These are phyloP conservation scores for Clonostachys chloroleuca DNA, from an alignment of 2,329 filamentous ascomycete genomes.

Conservation along the genomic window DNA sequence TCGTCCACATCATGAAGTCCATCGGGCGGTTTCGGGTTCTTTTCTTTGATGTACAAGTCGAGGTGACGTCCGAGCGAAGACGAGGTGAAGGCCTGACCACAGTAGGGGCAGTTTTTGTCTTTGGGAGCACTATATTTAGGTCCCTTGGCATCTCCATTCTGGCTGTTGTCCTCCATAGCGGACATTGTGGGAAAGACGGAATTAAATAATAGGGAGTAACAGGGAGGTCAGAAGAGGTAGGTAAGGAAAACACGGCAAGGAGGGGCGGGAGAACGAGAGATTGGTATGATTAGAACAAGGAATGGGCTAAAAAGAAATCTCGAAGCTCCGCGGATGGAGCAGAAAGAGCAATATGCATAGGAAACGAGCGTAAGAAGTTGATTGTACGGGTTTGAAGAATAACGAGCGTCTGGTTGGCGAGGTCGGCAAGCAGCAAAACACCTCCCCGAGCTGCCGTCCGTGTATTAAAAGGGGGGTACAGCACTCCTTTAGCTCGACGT, in stretches of 20 bases:
- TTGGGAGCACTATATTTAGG: constrained; percentile 42
- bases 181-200: not conserved
- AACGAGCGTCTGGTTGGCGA: constrained; percentile 16
- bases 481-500: too few species aligned
- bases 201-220: not conserved
- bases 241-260: not conserved
- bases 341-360: not conserved
- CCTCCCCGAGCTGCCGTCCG: too few species aligned
- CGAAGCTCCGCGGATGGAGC: too few species aligned
- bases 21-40: constrained; percentile 84
- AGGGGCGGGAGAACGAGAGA: not conserved
- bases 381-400: constrained; percentile 15
- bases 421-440: not conserved
- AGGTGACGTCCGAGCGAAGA: constrained; percentile 90
- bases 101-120: constrained; percentile 86
- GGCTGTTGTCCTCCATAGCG: constrained; percentile 1
- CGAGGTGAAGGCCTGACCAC: constrained; percentile 84
- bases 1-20: constrained; percentile 87
- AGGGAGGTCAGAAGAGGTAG: not conserved
- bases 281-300: not conserved
- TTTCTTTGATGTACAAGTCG: constrained; percentile 89
- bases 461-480: too few species aligned
- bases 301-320: not conserved
- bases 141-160: not conserved
- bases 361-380: not conserved